Evolutionary conservation across 768 basidiomycete species (phyloP), one percentile per base, ranked within the genome.

Genomic region (Tulasnella sp.): DNA sequence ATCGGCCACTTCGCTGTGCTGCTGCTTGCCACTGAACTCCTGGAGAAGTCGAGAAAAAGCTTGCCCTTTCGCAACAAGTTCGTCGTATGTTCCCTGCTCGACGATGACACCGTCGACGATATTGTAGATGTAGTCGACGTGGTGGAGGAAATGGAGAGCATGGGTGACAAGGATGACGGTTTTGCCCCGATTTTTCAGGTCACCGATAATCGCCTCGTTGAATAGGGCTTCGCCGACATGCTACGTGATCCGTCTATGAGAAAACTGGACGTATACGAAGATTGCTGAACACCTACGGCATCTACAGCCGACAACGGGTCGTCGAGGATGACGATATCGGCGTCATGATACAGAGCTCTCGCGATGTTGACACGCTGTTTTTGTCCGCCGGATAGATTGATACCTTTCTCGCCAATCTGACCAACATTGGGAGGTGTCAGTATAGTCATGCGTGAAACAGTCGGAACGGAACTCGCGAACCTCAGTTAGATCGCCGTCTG

Each of bases 191-290:
- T 79, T 80, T 29, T 85, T 83, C 1, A 88, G 85, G 0, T 83
- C 83, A 15, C 84, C 84, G 14, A 89, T 78, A 79, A 92, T 89
- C n/a, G 89, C 91, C 73, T 88, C 86, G 64, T 88, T 84, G 81
- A 93, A 92, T 1, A 93, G 84, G 12, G 88, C 84, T 79, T 88
- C 88, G 0, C 90, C 91, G 71, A 93, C 91, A 79, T 93, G 91
- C 0, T 91, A 64, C n/a, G 19, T 3, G 8, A 49, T 1, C 38
- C 4, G 67, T 17, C 12, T 68, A 2, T 68, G 5, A 34, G 38
- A n/a, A 71, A 42, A 77, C 37, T 80, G 78, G 39, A 80, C 78
- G 58, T 79, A 81, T 25, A 80, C 79, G 37, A n/a, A 80, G 38
- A 68, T 68, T 22, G 2, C 67, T 17, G 38, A 25, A 34, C 7